These are phyloP conservation scores for Fusarium sp. DNA, from an alignment of 2,329 filamentous ascomycete species.

Conservation along the genomic window DNA sequence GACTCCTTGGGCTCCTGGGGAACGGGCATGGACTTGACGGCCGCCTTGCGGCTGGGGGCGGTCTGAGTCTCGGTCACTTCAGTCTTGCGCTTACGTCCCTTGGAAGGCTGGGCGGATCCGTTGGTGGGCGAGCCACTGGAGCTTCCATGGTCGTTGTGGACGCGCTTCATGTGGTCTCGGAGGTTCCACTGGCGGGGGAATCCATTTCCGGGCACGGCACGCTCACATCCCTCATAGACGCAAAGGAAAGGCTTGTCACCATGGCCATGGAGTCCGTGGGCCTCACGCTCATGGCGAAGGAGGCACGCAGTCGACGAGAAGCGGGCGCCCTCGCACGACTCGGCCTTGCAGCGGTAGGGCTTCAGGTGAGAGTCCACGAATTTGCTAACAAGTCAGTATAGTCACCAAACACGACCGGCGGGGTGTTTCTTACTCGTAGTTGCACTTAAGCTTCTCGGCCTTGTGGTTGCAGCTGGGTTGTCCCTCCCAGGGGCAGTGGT, in stretches of 20 bases:
- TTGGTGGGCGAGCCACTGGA: constrained; percentile 56
- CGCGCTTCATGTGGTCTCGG: constrained; percentile 95
- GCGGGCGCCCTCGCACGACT: constrained; percentile 83
- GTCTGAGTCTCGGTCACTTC: constrained; percentile 57
- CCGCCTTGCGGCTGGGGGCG: constrained; percentile 61
- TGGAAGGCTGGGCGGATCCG: constrained; percentile 50
- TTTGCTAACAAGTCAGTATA: constrained; percentile 72
- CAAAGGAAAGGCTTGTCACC: constrained; percentile 93
- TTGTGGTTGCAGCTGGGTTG: constrained; percentile 83
- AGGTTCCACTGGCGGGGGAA: constrained; percentile 97
- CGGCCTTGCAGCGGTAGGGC: constrained; percentile 93
- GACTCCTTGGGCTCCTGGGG: constrained; percentile 48
- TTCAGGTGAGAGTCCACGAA: constrained; percentile 97
- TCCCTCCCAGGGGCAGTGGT: constrained; percentile 91
- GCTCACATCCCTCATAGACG: constrained; percentile 88
- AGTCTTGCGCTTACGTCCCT: constrained; percentile 70
- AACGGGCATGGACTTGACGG: constrained; percentile 55
- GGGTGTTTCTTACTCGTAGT: constrained; percentile 84
- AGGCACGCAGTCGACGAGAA: constrained; percentile 97
- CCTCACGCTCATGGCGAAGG: constrained; percentile 93
- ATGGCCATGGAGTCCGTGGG: constrained; percentile 94
- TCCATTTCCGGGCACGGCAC: constrained; percentile 83
- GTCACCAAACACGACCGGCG: not conserved
- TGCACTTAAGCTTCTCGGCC: constrained; percentile 97
- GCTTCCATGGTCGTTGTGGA: constrained; percentile 76